Percentiles rank a stretch among this genome's conserved stretches.
These are phyloP conservation scores for Kwoniella newhampshirensis DNA, from an alignment of 768 basidiomycete species.

Conservation along the genomic window DNA sequence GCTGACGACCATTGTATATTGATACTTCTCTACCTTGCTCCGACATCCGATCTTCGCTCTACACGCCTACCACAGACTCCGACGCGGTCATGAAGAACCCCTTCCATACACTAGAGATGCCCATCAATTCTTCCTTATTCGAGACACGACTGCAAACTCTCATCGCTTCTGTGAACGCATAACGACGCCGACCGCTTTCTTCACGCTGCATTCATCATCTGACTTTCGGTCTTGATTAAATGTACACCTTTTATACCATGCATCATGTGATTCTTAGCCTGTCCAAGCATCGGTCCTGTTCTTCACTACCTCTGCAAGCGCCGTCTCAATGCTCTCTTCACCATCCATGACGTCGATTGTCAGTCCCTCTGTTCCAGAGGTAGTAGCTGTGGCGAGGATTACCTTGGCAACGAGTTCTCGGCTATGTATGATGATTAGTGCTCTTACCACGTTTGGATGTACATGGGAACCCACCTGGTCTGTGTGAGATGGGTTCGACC, in stretches of 20 bases:
- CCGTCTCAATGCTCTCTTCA: slow-evolving; percentile 57
- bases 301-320: slow-evolving; percentile 59
- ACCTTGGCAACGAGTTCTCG: slow-evolving; percentile 63
- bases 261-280: slow-evolving; percentile 25
- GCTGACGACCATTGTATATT: too few relatives aligned
- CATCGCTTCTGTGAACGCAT: slow-evolving; percentile 40
- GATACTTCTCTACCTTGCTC: too few relatives aligned
- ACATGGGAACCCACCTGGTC: slow-evolving; percentile 57
- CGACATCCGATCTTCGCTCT: not conserved
- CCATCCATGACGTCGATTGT: slow-evolving; percentile 66
- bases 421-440: slow-evolving; percentile 15
- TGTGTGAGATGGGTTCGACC: slow-evolving; percentile 61
- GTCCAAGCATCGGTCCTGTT: slow-evolving; percentile 48
- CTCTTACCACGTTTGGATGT: too few relatives aligned
- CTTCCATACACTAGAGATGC: slow-evolving; percentile 99
- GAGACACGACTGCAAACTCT: slow-evolving; percentile 58
- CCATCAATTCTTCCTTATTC: slow-evolving; percentile 86
- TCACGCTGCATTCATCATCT: slow-evolving; percentile 1
- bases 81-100: slow-evolving; percentile 99
- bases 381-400: slow-evolving; percentile 59
- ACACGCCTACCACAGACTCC: slow-evolving; percentile 57
- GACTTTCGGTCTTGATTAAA: not conserved
- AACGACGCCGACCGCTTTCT: not conserved
- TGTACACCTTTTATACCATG: not conserved
- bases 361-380: slow-evolving; percentile 62